Base-by-base conservation (phyloP, 805 yeast genomes). In the Zygosaccharomyces rouxii region DNA sequence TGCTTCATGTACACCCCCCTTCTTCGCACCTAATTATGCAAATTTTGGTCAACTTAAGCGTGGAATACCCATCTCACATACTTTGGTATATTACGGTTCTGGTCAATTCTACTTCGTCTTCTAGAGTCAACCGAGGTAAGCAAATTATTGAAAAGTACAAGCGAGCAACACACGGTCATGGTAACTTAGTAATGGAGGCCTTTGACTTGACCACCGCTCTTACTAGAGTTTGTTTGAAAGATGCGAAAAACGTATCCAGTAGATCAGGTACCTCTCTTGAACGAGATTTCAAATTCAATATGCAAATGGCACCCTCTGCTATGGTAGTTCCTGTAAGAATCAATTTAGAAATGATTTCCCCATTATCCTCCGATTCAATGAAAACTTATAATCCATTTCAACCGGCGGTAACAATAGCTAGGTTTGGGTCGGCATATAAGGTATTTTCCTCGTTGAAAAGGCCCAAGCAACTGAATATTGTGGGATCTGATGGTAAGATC, bases 361-460 rank as follows among this genome's bases (percentile, higher is more conserved):
- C 94, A 1, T 57, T 78, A 0, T 69, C 74, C 1, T 71, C 73
- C 3, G 73, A 72, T 21, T 67, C 71, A 0, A 55, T 72, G 53
- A 72, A 71, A 40, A 57, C 64, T 33, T 69, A 73, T 49, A 63
- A 63, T 18, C 78, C 86, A 3, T 81, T 74, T 42, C 69, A 64
- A 72, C 72, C 56, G 49, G 72, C 53, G n/a, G 71, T 78, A 4
- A 77, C 89, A 0, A 83, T 83, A 55, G 75, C 74, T 21, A 75
- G 74, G 25, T 80, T 90, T 60, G 87, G 85, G 7, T 80, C 82
- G 35, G 71, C 72, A 7, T 95, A 87, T 7, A 78, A 75, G 42
- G 77, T 94, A 7, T 79, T 89, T 67, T 71, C 80, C 21, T 92
- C 98, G 0, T 74, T 94, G 68, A 97, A 90, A 65, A 81, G 79